Conservation (phyloP, 1,284 basidiomycete genomes). For the Pseudozyma hubeiensis region DNA sequence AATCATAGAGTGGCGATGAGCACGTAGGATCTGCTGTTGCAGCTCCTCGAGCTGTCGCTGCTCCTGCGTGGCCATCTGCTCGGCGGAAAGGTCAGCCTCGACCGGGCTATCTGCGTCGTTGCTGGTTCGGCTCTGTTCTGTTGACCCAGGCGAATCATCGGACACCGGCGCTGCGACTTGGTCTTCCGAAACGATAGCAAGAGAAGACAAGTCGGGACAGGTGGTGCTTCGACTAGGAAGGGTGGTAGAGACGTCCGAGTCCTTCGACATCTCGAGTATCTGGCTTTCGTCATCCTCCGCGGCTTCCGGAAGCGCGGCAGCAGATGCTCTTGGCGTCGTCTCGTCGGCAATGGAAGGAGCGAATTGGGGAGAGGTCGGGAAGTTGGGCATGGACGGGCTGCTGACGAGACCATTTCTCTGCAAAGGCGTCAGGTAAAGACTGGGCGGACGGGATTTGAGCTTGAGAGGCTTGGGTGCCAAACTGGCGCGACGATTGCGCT, state of each 20-base stretch:
- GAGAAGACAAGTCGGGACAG: conserved; percentile 22
- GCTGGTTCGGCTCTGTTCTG: background rate
- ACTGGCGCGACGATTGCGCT: conserved; percentile 50
- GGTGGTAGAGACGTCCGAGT: background rate
- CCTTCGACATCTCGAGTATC: conserved; percentile 5
- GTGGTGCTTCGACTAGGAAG: conserved; percentile 39
- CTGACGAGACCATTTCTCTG: conserved; percentile 22
- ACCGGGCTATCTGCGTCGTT: conserved; percentile 1
- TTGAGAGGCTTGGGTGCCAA: conserved; percentile 62
- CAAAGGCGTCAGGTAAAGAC: conserved; percentile 52
- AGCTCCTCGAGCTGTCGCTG: conserved; percentile 39
- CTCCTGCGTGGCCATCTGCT: conserved; percentile 22
- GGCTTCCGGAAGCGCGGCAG: conserved; percentile 10
- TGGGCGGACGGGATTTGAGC: conserved; percentile 61
- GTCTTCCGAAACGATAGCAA: background rate
- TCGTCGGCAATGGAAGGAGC: conserved; percentile 23
- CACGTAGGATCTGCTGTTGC: conserved; percentile 41
- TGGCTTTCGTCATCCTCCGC: conserved; percentile 26
- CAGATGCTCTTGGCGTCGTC: conserved; percentile 21
- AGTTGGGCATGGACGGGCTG: conserved; percentile 47
- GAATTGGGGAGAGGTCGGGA: conserved; percentile 22
- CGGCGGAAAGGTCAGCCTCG: background rate
- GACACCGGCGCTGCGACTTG: background rate
- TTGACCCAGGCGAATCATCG: background rate
- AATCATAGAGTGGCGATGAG: conserved; percentile 39